These are phyloP conservation scores for Pseudocercospora musae DNA, from an alignment of 2,329 filamentous ascomycete species.

Conservation along the genomic window DNA sequence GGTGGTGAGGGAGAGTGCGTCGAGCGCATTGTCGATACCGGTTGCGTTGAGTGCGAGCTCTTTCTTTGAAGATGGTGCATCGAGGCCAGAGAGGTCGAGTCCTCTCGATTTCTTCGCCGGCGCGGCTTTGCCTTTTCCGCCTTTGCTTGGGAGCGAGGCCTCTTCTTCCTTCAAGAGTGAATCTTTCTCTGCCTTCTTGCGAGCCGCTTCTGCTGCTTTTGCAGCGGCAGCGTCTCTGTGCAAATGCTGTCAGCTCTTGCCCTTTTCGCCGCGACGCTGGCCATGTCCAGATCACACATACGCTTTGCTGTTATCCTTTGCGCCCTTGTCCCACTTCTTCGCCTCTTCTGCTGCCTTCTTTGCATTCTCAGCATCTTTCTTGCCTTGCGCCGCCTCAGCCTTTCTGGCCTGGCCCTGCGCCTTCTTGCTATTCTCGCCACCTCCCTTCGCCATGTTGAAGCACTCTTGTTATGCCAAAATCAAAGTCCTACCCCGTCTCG, in stretches of 20 bases:
- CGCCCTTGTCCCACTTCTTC: slow-evolving; percentile 76
- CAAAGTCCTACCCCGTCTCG: not conserved
- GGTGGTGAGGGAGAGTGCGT: slow-evolving; percentile 70
- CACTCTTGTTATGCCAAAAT: not conserved
- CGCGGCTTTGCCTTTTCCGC: slow-evolving; percentile 65
- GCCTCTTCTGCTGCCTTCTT: slow-evolving; percentile 67
- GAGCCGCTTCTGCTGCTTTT: slow-evolving; percentile 76
- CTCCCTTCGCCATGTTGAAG: slow-evolving; percentile 25
- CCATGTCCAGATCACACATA: slow-evolving; percentile 46
- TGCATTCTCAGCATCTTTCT: slow-evolving; percentile 67
- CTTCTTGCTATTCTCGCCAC: slow-evolving; percentile 80
- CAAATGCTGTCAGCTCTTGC: slow-evolving; percentile 7
- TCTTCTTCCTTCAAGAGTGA: slow-evolving; percentile 82
- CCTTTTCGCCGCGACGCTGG: not conserved
- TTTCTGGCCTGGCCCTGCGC: slow-evolving; percentile 86
- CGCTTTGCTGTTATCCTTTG: slow-evolving; percentile 86
- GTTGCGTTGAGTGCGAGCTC: slow-evolving; percentile 69
- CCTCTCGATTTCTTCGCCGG: slow-evolving; percentile 56
- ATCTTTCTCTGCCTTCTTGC: slow-evolving; percentile 90
- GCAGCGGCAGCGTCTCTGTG: slow-evolving; percentile 75
- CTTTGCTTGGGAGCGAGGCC: slow-evolving; percentile 61
- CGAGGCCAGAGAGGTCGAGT: slow-evolving; percentile 72
- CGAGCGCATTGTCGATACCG: slow-evolving; percentile 90
- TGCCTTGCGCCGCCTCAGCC: slow-evolving; percentile 78
- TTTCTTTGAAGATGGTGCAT: slow-evolving; percentile 50